Evolutionary conservation across 2,329 filamentous ascomycete genomes (phyloP).

Genomic region (Alternaria tenuissima): DNA sequence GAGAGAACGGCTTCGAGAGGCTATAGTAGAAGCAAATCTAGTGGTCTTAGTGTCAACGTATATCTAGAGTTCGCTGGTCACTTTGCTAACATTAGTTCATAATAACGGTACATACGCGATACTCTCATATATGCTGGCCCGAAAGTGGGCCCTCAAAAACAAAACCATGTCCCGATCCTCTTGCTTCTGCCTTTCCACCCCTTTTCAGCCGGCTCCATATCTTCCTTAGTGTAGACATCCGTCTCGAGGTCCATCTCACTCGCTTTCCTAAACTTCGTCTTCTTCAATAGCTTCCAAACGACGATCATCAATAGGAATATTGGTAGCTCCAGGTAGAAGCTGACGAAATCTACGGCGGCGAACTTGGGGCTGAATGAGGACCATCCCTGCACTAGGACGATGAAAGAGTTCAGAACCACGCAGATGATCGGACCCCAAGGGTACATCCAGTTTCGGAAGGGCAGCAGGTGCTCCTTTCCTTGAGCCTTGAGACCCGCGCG

Average conservation of each 20-base stretch:
- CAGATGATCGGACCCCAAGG: constrained; percentile 61
- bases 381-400: constrained; percentile 44
- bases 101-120: too few species aligned
- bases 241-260: constrained; percentile 42
- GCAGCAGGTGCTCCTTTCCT: constrained; percentile 56
- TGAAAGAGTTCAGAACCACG: constrained; percentile 37
- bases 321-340: constrained; percentile 56
- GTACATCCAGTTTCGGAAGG: constrained; percentile 64
- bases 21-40: too few species aligned
- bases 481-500: constrained; percentile 56
- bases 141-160: constrained; percentile 24
- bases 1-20: too few species aligned
- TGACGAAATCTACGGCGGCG: constrained; percentile 57
- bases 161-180: constrained; percentile 40
- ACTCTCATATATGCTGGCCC: neutral
- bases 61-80: too few species aligned
- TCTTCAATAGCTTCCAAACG: constrained; percentile 40
- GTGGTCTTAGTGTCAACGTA: too few species aligned
- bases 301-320: constrained; percentile 41
- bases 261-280: constrained; percentile 36
- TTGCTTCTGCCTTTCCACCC: constrained; percentile 30
- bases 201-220: constrained; percentile 36
- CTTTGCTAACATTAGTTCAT: too few species aligned
- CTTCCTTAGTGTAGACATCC: constrained; percentile 43
- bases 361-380: constrained; percentile 63